Conservation (phyloP, 192 early-diverging fungal species). For the Coemansia sp. region DNA sequence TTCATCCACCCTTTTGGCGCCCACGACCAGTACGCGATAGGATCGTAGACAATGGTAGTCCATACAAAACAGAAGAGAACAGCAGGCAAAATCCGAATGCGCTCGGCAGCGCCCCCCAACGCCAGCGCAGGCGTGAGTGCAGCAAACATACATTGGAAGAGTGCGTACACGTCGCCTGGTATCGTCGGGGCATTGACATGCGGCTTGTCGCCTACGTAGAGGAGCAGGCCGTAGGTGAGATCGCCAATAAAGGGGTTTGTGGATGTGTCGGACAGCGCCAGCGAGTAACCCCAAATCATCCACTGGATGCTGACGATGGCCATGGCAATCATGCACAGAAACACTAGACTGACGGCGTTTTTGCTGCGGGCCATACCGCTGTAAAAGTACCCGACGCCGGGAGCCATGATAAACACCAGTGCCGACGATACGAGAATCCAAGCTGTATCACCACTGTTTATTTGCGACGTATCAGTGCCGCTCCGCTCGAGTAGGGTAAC, state of each 20-base stretch:
- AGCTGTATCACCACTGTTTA: constrained; percentile 59
- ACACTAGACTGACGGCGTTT: constrained; percentile 88
- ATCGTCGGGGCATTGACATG: constrained; percentile 61
- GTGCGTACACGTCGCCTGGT: constrained; percentile 74
- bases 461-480: constrained; percentile 33
- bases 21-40: constrained; percentile 97
- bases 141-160: constrained; percentile 94
- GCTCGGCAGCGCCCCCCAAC: constrained; percentile 88
- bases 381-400: constrained; percentile 95
- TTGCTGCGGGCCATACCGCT: constrained; percentile 91
- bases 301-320: constrained; percentile 91
- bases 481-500: constrained; percentile 8
- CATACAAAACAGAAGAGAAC: constrained; percentile 92
- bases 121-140: constrained; percentile 89
- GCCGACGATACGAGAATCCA: constrained; percentile 72
- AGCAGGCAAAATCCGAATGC: constrained; percentile 81
- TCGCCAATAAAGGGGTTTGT: constrained; percentile 74
- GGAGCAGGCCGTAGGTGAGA: constrained; percentile 71
- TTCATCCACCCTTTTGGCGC: constrained; percentile 80
- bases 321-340: constrained; percentile 78
- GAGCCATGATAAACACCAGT: constrained; percentile 93
- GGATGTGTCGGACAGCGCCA: constrained; percentile 81
- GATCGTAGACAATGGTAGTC: constrained; percentile 92
- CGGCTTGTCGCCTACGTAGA: constrained; percentile 57
- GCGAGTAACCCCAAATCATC: constrained; percentile 87